Evolutionary conservation across 116 monocot genomes (phyloP).

Genomic region (Posidonia oceanica): DNA sequence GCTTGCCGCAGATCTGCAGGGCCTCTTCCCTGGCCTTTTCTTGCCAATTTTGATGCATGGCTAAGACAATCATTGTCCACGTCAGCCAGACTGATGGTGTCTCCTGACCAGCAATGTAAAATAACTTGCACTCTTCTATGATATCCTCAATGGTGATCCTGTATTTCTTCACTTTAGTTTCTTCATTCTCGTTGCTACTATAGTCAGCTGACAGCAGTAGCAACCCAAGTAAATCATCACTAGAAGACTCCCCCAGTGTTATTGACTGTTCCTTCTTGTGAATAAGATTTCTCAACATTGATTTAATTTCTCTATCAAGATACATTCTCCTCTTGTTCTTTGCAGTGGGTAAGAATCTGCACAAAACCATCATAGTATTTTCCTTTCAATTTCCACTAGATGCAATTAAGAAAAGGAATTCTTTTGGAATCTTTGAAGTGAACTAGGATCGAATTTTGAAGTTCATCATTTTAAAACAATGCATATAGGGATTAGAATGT

Average conservation of each 20-base stretch:
- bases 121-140: slow-evolving; percentile 32
- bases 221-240: slow-evolving; percentile 18
- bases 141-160: slow-evolving; percentile 17
- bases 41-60: slow-evolving; percentile 35
- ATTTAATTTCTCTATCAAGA: slow-evolving; percentile 22
- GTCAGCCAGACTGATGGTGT: slow-evolving; percentile 19
- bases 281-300: slow-evolving; percentile 9
- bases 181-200: background rate
- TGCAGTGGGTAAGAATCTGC: slow-evolving; percentile 41
- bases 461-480: too few relatives aligned
- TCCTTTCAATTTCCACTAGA: too few relatives aligned
- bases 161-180: slow-evolving; percentile 2
- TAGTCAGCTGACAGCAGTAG: slow-evolving; percentile 2
- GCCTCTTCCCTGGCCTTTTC: slow-evolving; percentile 26
- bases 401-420: too few relatives aligned
- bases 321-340: slow-evolving; percentile 25
- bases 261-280: slow-evolving; percentile 9
- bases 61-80: slow-evolving; percentile 29
- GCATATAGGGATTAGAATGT: too few relatives aligned
- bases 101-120: slow-evolving; percentile 19
- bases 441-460: too few relatives aligned
- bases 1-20: slow-evolving; percentile 14
- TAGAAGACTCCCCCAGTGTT: slow-evolving; percentile 8
- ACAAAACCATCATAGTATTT: background rate
- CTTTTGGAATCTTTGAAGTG: too few relatives aligned